Conservation (phyloP, 1,284 basidiomycete genomes). For the Cryptococcus deneoformans region DNA sequence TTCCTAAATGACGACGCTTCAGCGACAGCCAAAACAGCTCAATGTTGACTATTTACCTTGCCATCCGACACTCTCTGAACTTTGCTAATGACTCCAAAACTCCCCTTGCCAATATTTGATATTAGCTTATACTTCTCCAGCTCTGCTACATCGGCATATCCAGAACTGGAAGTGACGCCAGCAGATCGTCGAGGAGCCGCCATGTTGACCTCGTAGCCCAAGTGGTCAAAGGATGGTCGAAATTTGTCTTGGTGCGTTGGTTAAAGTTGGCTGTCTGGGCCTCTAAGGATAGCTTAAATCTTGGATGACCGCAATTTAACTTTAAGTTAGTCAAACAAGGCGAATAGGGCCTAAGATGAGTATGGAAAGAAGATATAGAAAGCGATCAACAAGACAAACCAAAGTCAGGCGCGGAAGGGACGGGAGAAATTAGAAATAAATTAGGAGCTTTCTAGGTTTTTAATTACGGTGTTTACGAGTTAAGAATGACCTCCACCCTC, state of each 20-base stretch:
- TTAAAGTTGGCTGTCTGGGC: background rate
- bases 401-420: constrained; percentile 14
- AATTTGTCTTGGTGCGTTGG: too few species aligned
- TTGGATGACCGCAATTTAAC: background rate
- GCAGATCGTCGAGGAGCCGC: constrained; percentile 21
- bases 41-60: constrained; percentile 57
- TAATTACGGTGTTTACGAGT: too few species aligned
- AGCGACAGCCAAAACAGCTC: background rate
- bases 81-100: constrained; percentile 94
- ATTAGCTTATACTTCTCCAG: constrained; percentile 80
- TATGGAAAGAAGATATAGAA: background rate
- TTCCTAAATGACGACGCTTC: constrained; percentile 53
- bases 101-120: constrained; percentile 93
- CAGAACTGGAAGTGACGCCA: constrained; percentile 5
- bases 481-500: too few species aligned
- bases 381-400: background rate
- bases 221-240: background rate
- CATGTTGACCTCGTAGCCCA: constrained; percentile 10
- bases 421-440: constrained; percentile 12
- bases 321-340: background rate
- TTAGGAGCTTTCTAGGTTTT: background rate
- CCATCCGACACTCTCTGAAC: constrained; percentile 83
- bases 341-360: background rate
- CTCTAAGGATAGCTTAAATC: background rate
- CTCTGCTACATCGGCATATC: constrained; percentile 47